These are phyloP conservation scores for Suillus sp. DNA, from an alignment of 768 basidiomycete genomes.

Conservation along the genomic window DNA sequence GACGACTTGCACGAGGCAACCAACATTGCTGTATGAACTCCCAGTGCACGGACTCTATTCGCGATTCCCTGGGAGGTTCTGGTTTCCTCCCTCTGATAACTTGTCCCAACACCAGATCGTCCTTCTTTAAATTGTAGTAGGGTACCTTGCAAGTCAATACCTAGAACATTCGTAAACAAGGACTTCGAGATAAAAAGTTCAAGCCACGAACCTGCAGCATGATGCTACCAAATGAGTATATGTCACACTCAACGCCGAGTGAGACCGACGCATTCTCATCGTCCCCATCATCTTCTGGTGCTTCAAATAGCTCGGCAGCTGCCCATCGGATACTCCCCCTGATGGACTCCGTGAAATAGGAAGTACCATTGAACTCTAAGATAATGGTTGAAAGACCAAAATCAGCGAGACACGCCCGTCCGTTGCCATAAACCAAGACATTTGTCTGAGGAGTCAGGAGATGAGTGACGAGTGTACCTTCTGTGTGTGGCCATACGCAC, in stretches of 20 bases:
- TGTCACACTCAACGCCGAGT: background rate
- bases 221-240: background rate
- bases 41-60: background rate
- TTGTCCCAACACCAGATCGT: background rate
- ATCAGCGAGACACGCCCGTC: background rate
- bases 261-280: too few species aligned
- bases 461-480: background rate
- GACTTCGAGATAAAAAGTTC: background rate
- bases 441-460: constrained; percentile 4
- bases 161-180: background rate
- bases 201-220: background rate
- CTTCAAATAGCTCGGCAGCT: background rate
- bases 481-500: background rate
- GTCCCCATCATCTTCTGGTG: background rate
- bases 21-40: constrained; percentile 5
- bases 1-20: background rate
- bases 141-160: background rate
- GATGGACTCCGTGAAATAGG: constrained; percentile 2
- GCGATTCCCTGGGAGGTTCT: too few species aligned
- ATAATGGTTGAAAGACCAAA: constrained; percentile 44
- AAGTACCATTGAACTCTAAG: constrained; percentile 33
- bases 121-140: background rate
- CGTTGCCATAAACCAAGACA: constrained; percentile 17
- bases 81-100: background rate
- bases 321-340: background rate